These are phyloP conservation scores for Crucihimalaya himalaica DNA, from an alignment of 345 rosid species.

Conservation along the genomic window DNA sequence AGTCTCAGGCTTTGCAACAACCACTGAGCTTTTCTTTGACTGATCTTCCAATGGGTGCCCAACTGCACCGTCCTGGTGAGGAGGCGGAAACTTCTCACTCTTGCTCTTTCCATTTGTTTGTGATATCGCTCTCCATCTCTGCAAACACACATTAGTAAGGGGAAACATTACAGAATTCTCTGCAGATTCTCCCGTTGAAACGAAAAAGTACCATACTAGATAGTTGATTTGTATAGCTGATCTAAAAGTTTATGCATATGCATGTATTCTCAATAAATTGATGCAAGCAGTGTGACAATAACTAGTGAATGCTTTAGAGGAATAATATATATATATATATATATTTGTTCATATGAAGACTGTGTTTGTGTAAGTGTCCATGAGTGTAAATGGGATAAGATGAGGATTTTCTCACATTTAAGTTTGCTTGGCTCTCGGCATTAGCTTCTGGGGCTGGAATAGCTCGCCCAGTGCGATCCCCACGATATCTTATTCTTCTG, in stretches of 20 bases:
- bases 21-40: conserved; percentile 49
- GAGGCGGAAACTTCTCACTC: conserved; percentile 97
- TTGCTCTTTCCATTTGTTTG: conserved; percentile 73
- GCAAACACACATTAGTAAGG: conserved; percentile 28
- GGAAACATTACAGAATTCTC: background rate
- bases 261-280: background rate
- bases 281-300: background rate
- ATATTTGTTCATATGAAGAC: background rate
- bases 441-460: conserved; percentile 90
- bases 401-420: conserved; percentile 48
- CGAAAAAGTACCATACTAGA: background rate
- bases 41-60: conserved; percentile 50
- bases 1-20: conserved; percentile 45
- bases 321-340: background rate
- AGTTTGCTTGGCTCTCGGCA: conserved; percentile 73
- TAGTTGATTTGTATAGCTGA: background rate
- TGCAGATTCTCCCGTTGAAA: background rate
- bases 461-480: conserved; percentile 62
- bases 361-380: conserved; percentile 2
- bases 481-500: conserved; percentile 49
- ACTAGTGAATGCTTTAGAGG: background rate
- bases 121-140: conserved; percentile 58
- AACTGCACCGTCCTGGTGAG: conserved; percentile 85
- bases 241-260: background rate
- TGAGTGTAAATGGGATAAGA: conserved; percentile 12